Evolutionary conservation across 2,329 filamentous ascomycete species (phyloP).

Genomic region (Tolypocladium sp.): DNA sequence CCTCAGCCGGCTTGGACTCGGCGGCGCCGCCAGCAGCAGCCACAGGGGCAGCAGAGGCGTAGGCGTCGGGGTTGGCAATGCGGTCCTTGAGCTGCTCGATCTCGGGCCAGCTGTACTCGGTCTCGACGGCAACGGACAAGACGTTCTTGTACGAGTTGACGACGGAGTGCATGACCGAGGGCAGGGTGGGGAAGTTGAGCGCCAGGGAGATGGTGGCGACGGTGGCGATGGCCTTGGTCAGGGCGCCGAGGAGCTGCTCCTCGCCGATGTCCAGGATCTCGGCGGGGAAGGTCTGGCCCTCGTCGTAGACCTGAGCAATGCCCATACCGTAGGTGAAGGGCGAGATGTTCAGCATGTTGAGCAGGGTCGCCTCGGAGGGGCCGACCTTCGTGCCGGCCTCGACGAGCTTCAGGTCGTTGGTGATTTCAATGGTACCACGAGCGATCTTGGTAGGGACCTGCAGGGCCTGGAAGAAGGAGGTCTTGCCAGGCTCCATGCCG

Average conservation of each 20-base stretch:
- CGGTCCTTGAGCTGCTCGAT: slow-evolving; percentile 99
- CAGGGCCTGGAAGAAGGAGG: slow-evolving; percentile 99
- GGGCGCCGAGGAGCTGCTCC: slow-evolving; percentile 80
- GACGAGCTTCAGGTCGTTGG: slow-evolving; percentile 93
- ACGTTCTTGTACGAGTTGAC: slow-evolving; percentile 98
- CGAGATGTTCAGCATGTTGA: slow-evolving; percentile 99
- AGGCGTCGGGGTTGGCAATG: slow-evolving; percentile 97
- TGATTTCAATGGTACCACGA: slow-evolving; percentile 99
- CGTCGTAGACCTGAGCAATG: slow-evolving; percentile 92
- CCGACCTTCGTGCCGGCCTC: slow-evolving; percentile 91
- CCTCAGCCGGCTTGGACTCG: slow-evolving; percentile 42
- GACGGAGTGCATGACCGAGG: slow-evolving; percentile 91
- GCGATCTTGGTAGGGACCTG: slow-evolving; percentile 99
- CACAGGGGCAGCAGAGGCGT: slow-evolving; percentile 72
- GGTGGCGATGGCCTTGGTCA: slow-evolving; percentile 73
- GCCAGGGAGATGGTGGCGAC: slow-evolving; percentile 89
- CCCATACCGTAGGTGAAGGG: slow-evolving; percentile 99
- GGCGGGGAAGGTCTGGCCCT: slow-evolving; percentile 85
- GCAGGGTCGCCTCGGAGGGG: slow-evolving; percentile 93
- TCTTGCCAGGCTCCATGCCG: slow-evolving; percentile 99
- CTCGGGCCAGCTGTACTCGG: slow-evolving; percentile 88
- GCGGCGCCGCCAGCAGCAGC: slow-evolving; percentile 46
- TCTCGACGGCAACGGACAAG: slow-evolving; percentile 80
- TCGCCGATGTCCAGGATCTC: slow-evolving; percentile 88
- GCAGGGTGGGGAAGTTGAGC: slow-evolving; percentile 88